Conservation (phyloP, 176 grass and related monocot species). For the Ananas comosus region DNA sequence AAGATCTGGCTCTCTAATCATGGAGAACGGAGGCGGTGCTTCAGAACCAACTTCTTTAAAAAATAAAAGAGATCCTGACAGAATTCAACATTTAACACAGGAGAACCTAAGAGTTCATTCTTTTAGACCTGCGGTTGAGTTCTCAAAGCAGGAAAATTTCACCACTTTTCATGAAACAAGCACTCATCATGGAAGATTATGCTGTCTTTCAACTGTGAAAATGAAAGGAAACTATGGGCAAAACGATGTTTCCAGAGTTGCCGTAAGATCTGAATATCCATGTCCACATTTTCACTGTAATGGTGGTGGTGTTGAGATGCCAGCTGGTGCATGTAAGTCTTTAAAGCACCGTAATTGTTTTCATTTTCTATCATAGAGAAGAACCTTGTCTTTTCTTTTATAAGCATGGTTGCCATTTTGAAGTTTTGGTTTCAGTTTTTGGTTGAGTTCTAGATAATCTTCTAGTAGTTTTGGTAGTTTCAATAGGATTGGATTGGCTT, state of each 20-base stretch:
- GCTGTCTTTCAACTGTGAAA: conserved; percentile 45
- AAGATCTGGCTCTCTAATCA: conserved; percentile 3
- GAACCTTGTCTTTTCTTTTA: too few species aligned
- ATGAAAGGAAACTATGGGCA: conserved; percentile 31
- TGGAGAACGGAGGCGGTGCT: conserved; percentile 13
- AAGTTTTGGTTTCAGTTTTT: too few species aligned
- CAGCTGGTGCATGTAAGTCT: conserved; percentile 37
- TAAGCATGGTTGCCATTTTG: too few species aligned
- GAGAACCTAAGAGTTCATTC: conserved; percentile 31
- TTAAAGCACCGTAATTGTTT: background rate
- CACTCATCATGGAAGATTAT: conserved; percentile 37
- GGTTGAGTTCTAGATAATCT: too few species aligned
- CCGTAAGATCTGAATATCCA: conserved; percentile 35
- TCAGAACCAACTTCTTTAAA: conserved; percentile 8
- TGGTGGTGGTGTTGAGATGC: conserved; percentile 21
- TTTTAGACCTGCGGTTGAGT: conserved; percentile 38
- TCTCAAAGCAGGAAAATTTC: conserved; percentile 38
- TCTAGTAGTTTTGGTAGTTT: too few species aligned
- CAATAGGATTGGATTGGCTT: too few species aligned
- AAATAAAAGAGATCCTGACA: conserved; percentile 15
- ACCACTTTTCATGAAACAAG: conserved; percentile 33
- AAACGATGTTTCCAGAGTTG: conserved; percentile 43
- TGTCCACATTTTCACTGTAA: conserved; percentile 33
- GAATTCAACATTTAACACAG: conserved; percentile 30
- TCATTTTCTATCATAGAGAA: too few species aligned